These are phyloP conservation scores for Candida mattraensis DNA, from an alignment of 805 yeast genomes.

Conservation along the genomic window DNA sequence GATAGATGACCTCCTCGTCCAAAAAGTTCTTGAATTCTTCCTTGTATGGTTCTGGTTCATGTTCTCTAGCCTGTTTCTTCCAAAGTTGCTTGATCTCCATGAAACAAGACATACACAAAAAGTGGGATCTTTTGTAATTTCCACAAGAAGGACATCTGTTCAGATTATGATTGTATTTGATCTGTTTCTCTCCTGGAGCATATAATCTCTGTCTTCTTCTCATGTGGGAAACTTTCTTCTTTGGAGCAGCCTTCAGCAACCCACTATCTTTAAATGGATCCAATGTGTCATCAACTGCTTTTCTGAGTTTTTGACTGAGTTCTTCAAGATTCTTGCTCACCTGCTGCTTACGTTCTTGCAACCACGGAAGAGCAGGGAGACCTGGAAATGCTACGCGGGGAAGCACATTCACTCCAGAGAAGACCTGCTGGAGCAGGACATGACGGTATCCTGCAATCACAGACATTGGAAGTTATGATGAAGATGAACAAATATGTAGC, in stretches of 20 bases:
- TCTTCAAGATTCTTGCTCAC: too few relatives aligned
- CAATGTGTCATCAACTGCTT: slow-evolving; percentile 6
- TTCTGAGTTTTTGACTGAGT: too few relatives aligned
- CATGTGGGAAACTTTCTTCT: slow-evolving; percentile 86
- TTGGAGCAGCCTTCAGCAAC: slow-evolving; percentile 86
- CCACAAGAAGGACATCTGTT: slow-evolving; percentile 97
- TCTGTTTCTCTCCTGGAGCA: slow-evolving; percentile 80
- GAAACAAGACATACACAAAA: slow-evolving; percentile 91
- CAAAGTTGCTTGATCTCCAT: slow-evolving; percentile 75
- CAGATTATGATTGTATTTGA: slow-evolving; percentile 70
- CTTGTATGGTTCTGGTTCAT: slow-evolving; percentile 32
- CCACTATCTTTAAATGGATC: slow-evolving; percentile 50
- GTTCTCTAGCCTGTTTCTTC: slow-evolving; percentile 39
- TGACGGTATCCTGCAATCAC: too few relatives aligned
- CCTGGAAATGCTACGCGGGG: too few relatives aligned
- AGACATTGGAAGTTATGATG: too few relatives aligned
- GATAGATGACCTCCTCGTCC: slow-evolving; percentile 69
- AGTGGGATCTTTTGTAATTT: slow-evolving; percentile 82
- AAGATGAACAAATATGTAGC: too few relatives aligned
- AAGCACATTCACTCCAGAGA: too few relatives aligned
- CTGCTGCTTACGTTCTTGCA: too few relatives aligned
- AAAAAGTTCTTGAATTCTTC: slow-evolving; percentile 51
- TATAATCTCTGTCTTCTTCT: slow-evolving; percentile 81
- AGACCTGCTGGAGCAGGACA: too few relatives aligned
- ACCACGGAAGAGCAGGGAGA: too few relatives aligned